Evolutionary conservation across 2,329 filamentous ascomycete species (phyloP).

Genomic region (Trichoderma semiorbis): DNA sequence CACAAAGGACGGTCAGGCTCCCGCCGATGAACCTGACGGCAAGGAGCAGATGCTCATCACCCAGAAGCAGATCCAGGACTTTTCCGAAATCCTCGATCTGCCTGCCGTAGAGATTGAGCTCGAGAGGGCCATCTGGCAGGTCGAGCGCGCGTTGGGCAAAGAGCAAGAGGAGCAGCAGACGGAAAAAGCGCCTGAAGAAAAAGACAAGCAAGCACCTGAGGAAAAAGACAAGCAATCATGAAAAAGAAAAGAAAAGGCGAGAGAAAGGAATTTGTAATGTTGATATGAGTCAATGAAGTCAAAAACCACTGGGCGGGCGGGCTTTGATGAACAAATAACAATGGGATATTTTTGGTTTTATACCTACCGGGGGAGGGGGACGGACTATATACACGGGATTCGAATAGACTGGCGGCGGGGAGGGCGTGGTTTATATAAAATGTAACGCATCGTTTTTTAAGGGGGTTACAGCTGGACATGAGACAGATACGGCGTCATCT

Average conservation of each 20-base stretch:
- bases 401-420: not conserved
- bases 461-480: not conserved
- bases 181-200: not conserved
- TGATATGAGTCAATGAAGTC: conserved; percentile 9
- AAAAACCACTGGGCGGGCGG: conserved; percentile 5
- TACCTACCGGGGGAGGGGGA: not conserved
- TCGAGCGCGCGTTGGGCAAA: conserved; percentile 50
- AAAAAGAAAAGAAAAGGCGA: not conserved
- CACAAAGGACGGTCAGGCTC: conserved; percentile 37
- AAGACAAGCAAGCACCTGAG: not conserved
- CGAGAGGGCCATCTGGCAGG: conserved; percentile 73
- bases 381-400: not conserved
- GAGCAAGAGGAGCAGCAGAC: conserved; percentile 29
- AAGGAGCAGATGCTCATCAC: conserved; percentile 43
- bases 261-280: not conserved
- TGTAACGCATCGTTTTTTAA: not conserved
- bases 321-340: not conserved
- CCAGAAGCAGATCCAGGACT: conserved; percentile 51
- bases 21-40: conserved; percentile 22
- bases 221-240: conserved; percentile 20
- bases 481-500: not conserved
- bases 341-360: not conserved
- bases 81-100: conserved; percentile 61
- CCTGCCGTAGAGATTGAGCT: conserved; percentile 70
- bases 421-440: not conserved